Base-by-base conservation (phyloP, 139 green algal genomes). In the Chlamydomonas sp. region DNA sequence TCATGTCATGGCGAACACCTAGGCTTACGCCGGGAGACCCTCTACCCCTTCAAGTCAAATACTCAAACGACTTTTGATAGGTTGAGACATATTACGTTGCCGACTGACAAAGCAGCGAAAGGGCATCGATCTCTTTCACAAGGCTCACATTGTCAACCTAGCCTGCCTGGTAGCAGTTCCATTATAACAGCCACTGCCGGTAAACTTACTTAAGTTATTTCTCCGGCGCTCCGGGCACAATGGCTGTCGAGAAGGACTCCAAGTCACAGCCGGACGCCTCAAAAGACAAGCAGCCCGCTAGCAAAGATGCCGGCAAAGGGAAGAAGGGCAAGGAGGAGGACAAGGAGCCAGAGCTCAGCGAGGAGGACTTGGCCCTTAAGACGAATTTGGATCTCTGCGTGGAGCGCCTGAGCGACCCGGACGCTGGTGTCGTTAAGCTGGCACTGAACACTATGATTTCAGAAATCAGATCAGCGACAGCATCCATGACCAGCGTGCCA, bases 401-500 rank as follows among this genome's bases (percentile, higher is more conserved):
- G 15, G 93, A 97, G 86, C 89, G 96, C 1, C 85, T 96, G 16
- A 64, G 78, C 10, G 95, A 97, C 63, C 3, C 90, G 91, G 63
- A 91, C 82, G 5, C 81, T 49, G 90, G 88, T 17, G 92, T 98
- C 10, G 90, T 94, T 60, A 95, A 94, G 78, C 72, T 94, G 1
- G 95, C 97, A 4, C 84, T 99, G 15, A 91, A 97, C 79, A 92
- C 78, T 73, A 96, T 98, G 60, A 90, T 90, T 67, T 91, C 88
- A 7, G 95, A 98, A 85, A 97, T 98, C 74, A 90, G 94, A 31
- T 95, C 87, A 17, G 94, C 98, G 62, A 99, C 97, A 5, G 97
- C 96, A 18, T 98, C 96, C 63, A 99, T 99, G 98, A 99, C 98
- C 12, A 97, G 94, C 16, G 98, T 99, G 12, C 98, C 98, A 20